Evolutionary conservation across 768 basidiomycete genomes (phyloP).

Genomic region (Saitozyma sp.): DNA sequence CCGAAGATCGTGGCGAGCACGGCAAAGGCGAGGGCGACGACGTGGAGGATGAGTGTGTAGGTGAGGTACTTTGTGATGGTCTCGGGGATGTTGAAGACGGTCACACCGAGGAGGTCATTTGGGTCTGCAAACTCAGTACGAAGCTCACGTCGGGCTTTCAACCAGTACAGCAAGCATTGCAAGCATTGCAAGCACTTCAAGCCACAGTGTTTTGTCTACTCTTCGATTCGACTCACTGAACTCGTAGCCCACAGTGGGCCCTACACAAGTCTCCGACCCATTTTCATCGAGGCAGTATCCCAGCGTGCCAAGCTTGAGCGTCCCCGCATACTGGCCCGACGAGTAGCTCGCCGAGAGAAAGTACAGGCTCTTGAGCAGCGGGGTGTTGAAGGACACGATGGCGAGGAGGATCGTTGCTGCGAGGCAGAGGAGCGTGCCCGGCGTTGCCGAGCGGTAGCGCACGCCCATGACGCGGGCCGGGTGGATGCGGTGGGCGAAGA

Average conservation of each 20-base stretch:
- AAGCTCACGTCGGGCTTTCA: too few species aligned
- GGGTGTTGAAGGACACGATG: constrained; percentile 86
- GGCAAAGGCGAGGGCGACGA: constrained; percentile 76
- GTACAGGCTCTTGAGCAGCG: constrained; percentile 81
- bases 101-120: constrained; percentile 69
- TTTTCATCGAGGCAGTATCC: constrained; percentile 69
- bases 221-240: constrained; percentile 63
- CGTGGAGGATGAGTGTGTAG: constrained; percentile 85
- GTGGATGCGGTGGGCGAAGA: not conserved
- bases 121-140: constrained; percentile 61
- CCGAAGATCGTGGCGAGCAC: constrained; percentile 75
- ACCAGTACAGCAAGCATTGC: too few species aligned
- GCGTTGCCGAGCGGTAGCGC: constrained; percentile 71
- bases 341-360: constrained; percentile 63
- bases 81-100: constrained; percentile 72
- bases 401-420: constrained; percentile 76
- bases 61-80: constrained; percentile 90
- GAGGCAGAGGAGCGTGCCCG: constrained; percentile 81
- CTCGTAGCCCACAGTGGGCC: constrained; percentile 78
- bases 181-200: not conserved
- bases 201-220: not conserved
- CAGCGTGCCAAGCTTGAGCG: constrained; percentile 79
- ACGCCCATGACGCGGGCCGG: constrained; percentile 52
- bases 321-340: constrained; percentile 42
- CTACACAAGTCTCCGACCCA: constrained; percentile 65